A percentile compares a stretch with the other conserved stretches of the same genome.
phyloP scores from a whole-genome alignment of 805 yeast genomes.

The Henningerozyma blattae region DNA sequence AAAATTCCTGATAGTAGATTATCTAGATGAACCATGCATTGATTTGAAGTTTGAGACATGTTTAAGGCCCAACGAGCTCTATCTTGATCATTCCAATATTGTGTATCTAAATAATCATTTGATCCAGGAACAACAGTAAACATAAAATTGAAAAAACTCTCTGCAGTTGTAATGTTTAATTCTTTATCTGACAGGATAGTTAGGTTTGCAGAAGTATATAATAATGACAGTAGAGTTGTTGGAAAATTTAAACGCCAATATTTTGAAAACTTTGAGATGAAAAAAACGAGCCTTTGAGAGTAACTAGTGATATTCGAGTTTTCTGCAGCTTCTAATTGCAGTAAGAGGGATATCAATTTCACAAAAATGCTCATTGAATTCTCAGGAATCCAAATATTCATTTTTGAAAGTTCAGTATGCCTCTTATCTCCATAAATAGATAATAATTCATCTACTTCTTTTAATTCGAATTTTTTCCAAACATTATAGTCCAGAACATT shows the following conservation, averaged over 20 bases:
- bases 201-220: constrained; percentile 39
- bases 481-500: constrained; percentile 21
- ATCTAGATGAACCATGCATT: constrained; percentile 34
- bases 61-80: constrained; percentile 38
- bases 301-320: constrained; percentile 11
- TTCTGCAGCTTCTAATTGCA: constrained; percentile 27
- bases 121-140: constrained; percentile 11
- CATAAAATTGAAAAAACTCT: constrained; percentile 26
- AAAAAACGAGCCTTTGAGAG: constrained; percentile 32
- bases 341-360: constrained; percentile 30
- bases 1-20: constrained; percentile 31
- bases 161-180: constrained; percentile 20
- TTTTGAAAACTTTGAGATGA: constrained; percentile 34
- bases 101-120: constrained; percentile 16
- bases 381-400: constrained; percentile 27
- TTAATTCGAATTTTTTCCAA: constrained; percentile 32
- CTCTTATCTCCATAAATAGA: too few relatives aligned
- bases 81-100: constrained; percentile 33
- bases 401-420: too few relatives aligned
- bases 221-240: constrained; percentile 35
- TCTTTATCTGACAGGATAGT: constrained; percentile 23
- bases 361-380: constrained; percentile 31
- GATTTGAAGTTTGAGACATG: constrained; percentile 34
- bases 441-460: constrained; percentile 23
- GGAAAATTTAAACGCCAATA: constrained; percentile 46